Conservation (phyloP, 2,329 filamentous ascomycete species). For the Ophiosphaerella herpotricha region DNA sequence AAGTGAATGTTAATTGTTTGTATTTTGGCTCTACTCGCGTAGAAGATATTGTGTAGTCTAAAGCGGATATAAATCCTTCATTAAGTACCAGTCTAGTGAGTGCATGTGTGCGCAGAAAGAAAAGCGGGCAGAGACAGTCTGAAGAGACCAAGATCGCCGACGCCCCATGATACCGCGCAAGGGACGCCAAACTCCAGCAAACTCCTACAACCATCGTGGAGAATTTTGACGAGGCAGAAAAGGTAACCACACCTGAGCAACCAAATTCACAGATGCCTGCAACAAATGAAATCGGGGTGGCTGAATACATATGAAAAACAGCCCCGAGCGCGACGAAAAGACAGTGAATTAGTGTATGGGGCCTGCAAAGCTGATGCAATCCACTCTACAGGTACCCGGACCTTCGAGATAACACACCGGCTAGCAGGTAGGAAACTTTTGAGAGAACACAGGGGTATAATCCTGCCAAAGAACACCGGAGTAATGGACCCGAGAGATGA, state of each 20-base stretch:
- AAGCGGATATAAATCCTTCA: slow-evolving; percentile 46
- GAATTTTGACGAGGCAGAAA: slow-evolving; percentile 5
- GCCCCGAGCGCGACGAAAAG: slow-evolving; percentile 17
- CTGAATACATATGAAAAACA: background rate
- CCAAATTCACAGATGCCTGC: too few species aligned
- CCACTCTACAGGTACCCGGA: slow-evolving; percentile 33
- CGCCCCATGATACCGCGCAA: slow-evolving; percentile 38
- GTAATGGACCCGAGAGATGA: slow-evolving; percentile 37
- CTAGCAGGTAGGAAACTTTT: slow-evolving; percentile 39
- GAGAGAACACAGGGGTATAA: slow-evolving; percentile 48
- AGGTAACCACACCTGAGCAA: too few species aligned
- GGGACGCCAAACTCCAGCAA: slow-evolving; percentile 42
- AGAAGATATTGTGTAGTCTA: slow-evolving; percentile 41
- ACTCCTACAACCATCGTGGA: slow-evolving; percentile 33
- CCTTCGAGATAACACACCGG: slow-evolving; percentile 36
- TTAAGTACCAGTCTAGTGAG: slow-evolving; percentile 48
- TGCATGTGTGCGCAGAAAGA: slow-evolving; percentile 30
- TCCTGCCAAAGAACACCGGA: slow-evolving; percentile 46
- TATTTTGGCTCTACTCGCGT: slow-evolving; percentile 39
- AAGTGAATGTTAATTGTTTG: slow-evolving; percentile 15
- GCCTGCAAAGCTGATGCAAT: slow-evolving; percentile 28
- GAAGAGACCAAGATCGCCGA: slow-evolving; percentile 26
- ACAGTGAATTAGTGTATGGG: slow-evolving; percentile 16
- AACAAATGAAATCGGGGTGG: too few species aligned
- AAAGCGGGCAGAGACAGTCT: slow-evolving; percentile 21